Percentiles rank a stretch among this genome's conserved stretches.
Conservation (phyloP, 805 yeast genomes). For the Saccharomycopsis oosterbeekiorum region DNA sequence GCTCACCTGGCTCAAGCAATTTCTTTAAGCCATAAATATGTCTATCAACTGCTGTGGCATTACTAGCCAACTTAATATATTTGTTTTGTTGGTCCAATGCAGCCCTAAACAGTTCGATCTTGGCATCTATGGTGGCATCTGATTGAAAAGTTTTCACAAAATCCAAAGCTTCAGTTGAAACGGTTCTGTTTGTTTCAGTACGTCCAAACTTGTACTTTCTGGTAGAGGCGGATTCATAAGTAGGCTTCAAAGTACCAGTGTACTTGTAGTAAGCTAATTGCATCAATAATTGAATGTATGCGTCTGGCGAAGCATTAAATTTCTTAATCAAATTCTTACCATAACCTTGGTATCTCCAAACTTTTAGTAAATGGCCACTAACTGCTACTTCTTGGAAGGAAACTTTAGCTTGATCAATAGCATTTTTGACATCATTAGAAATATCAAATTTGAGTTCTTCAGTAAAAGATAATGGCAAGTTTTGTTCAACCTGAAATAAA, state of each 20-base stretch:
- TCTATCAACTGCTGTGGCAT: constrained; percentile 87
- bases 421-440: constrained; percentile 37
- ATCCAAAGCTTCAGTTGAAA: constrained; percentile 55
- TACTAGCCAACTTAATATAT: constrained; percentile 68
- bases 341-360: constrained; percentile 71
- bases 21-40: constrained; percentile 85
- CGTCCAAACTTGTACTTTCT: constrained; percentile 83
- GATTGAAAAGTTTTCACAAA: constrained; percentile 72
- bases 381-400: constrained; percentile 42
- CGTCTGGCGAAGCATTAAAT: constrained; percentile 86
- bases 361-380: constrained; percentile 59
- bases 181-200: constrained; percentile 88
- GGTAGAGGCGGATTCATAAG: constrained; percentile 94
- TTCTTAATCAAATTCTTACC: constrained; percentile 82
- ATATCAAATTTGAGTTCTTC: constrained; percentile 48
- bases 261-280: constrained; percentile 85
- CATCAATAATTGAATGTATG: constrained; percentile 80
- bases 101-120: constrained; percentile 55
- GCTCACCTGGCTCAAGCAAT: constrained; percentile 49
- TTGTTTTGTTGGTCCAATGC: constrained; percentile 68
- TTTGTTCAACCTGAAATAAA: neutral
- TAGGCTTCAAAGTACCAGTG: constrained; percentile 74
- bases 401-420: constrained; percentile 45
- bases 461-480: constrained; percentile 14
- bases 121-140: constrained; percentile 35